Base-by-base conservation (phyloP, 306 rosid species). In the Castanea mollissima region DNA sequence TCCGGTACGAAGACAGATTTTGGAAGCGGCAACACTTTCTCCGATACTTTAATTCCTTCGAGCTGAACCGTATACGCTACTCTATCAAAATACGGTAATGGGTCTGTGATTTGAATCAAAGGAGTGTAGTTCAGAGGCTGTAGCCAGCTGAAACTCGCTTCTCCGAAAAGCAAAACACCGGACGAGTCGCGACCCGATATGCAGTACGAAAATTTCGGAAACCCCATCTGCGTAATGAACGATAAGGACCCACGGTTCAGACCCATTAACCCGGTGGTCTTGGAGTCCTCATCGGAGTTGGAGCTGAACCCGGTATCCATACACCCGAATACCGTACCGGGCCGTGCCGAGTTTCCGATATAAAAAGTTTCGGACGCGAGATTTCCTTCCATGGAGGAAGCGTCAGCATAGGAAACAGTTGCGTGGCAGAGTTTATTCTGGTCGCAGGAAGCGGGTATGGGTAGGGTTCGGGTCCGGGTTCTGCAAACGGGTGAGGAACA, bases 191-290 rank as follows among this genome's bases (percentile, higher is more conserved):
- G 71, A 0, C 88, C 90, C 58, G 98, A 89, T 79, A 94, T 94
- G 74, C 98, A 92, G 73, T 94, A 94, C 0, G 96, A 94, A 87
- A 94, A 94, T 80, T 87, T 88, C 11, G 92, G 88, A 25, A 90
- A 58, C 0, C 91, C 91, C 94, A 89, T 75, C 76, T 94, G 96
- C 1, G 80, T 74, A 0, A 94, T 84, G 52, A 92, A 90, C 7
- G 98, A 94, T 10, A 94, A 80, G 0, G 96, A 88, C 12, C 97
- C 97, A 0, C 92, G 92, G 85, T 94, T 94, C 94, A 94, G 83
- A 38, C 98, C 98, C 90, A 94, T 88, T 62, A 94, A 68, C 63
- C 97, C 97, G 16, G 96, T 90, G 27, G 90, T 94, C 49, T 89
- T 94, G 2, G 97, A 83, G 71, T 94, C 98, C 41, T 92, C 97